Conservation (phyloP, 2,329 filamentous ascomycete genomes). For the Escovopsis sp. region DNA sequence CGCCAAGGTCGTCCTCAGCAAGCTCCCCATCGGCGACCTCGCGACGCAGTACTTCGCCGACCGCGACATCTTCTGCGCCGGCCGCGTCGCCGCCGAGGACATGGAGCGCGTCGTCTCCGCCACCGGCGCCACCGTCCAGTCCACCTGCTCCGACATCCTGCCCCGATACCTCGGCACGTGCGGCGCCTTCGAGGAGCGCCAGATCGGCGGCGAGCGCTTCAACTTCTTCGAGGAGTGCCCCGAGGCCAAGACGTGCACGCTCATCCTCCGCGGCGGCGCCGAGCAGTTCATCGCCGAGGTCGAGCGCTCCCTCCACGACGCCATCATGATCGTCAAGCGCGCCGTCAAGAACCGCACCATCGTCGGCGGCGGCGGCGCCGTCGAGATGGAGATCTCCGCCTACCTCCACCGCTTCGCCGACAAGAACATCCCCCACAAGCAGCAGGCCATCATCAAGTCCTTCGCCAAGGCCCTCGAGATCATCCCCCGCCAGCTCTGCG, state of each 20-base stretch:
- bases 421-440: slow-evolving; percentile 83
- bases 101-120: slow-evolving; percentile 94
- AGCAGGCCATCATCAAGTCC: slow-evolving; percentile 93
- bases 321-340: slow-evolving; percentile 99
- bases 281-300: slow-evolving; percentile 99
- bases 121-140: slow-evolving; percentile 82
- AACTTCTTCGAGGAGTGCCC: slow-evolving; percentile 98
- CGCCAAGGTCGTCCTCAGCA: slow-evolving; percentile 93
- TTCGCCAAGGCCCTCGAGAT: slow-evolving; percentile 96
- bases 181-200: slow-evolving; percentile 81
- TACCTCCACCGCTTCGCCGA: slow-evolving; percentile 89
- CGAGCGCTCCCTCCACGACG: slow-evolving; percentile 92
- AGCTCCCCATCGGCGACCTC: slow-evolving; percentile 91
- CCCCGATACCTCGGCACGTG: slow-evolving; percentile 81
- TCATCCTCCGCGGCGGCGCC: slow-evolving; percentile 86
- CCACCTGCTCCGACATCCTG: slow-evolving; percentile 90
- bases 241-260: slow-evolving; percentile 88
- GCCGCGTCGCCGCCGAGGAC: slow-evolving; percentile 78
- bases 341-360: slow-evolving; percentile 90
- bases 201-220: slow-evolving; percentile 94
- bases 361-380: slow-evolving; percentile 85
- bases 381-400: slow-evolving; percentile 91
- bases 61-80: slow-evolving; percentile 94
- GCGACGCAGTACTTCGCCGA: slow-evolving; percentile 97
- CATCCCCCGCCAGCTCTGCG: slow-evolving; percentile 90